Evolutionary conservation across 495 filamentous ascomycete genomes (phyloP).

Genomic region (Podospora sp.): DNA sequence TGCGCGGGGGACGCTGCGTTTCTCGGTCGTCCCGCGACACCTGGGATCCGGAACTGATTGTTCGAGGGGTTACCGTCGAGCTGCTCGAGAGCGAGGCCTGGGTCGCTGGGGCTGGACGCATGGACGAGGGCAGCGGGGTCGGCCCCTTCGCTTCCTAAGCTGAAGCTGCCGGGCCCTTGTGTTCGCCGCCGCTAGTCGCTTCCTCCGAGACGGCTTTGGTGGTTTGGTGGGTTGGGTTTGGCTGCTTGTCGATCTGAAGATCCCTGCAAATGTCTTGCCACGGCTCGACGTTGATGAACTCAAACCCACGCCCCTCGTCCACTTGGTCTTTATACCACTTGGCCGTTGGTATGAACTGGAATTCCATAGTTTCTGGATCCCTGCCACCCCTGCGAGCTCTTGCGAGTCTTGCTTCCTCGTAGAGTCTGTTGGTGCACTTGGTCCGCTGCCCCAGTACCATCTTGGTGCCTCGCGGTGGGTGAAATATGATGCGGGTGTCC

Average conservation of each 20-base stretch:
- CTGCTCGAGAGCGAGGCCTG: too few species aligned
- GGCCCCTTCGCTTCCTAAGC: constrained; percentile 10
- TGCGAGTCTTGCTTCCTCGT: constrained; percentile 38
- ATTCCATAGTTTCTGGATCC: constrained; percentile 31
- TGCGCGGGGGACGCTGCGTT: too few species aligned
- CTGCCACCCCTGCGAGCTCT: constrained; percentile 17
- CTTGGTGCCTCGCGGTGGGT: constrained; percentile 40
- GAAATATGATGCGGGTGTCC: constrained; percentile 44
- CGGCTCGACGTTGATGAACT: constrained; percentile 42
- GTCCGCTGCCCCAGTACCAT: constrained; percentile 24
- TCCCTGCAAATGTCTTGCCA: constrained; percentile 38
- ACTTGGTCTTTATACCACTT: constrained; percentile 49
- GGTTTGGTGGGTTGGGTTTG: neutral
- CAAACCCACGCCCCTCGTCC: constrained; percentile 42
- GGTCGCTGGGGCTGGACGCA: neutral
- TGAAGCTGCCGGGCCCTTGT: neutral
- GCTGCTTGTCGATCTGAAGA: constrained; percentile 28
- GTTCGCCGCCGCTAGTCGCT: neutral
- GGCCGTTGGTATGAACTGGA: constrained; percentile 42
- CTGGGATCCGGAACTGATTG: too few species aligned
- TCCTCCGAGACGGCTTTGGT: neutral
- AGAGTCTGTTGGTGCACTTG: constrained; percentile 44
- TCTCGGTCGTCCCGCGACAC: too few species aligned
- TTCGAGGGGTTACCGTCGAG: too few species aligned
- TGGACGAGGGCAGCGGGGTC: neutral